phyloP scores from a whole-genome alignment of 108 stramenopile species.

The Epithemia pelagica region DNA sequence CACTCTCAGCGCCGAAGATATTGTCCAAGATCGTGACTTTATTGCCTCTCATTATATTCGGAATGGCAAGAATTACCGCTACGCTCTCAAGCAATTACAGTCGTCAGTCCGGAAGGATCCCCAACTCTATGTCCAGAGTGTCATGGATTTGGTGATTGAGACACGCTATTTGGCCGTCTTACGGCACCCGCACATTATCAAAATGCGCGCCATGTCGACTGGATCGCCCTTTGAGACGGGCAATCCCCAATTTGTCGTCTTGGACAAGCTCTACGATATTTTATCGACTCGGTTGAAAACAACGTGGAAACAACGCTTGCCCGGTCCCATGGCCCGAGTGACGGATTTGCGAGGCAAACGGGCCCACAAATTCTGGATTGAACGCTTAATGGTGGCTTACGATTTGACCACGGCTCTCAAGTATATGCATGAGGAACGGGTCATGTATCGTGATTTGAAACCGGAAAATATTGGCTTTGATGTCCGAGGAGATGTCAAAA shows the following conservation, averaged over 20 bases:
- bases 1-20: not conserved
- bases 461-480: constrained; percentile 48
- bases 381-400: constrained; percentile 65
- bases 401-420: constrained; percentile 70
- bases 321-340: constrained; percentile 42
- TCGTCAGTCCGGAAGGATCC: constrained; percentile 43
- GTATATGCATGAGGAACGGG: constrained; percentile 57
- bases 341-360: constrained; percentile 62
- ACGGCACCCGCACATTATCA: constrained; percentile 85
- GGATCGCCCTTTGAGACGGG: constrained; percentile 26
- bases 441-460: constrained; percentile 74
- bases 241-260: constrained; percentile 50
- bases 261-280: constrained; percentile 77
- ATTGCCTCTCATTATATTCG: constrained; percentile 64
- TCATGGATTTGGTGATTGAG: constrained; percentile 81
- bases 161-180: constrained; percentile 65
- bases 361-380: constrained; percentile 46
- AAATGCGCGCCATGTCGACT: constrained; percentile 64
- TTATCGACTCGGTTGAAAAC: constrained; percentile 46
- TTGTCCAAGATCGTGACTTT: constrained; percentile 77
- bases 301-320: constrained; percentile 53
- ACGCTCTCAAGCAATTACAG: constrained; percentile 77
- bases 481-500: constrained; percentile 44
- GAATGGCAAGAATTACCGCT: constrained; percentile 69
- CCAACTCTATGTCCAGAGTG: constrained; percentile 54